These are phyloP conservation scores for Arthrobotrys megalospora DNA, from an alignment of 2,329 filamentous ascomycete species.

Conservation along the genomic window DNA sequence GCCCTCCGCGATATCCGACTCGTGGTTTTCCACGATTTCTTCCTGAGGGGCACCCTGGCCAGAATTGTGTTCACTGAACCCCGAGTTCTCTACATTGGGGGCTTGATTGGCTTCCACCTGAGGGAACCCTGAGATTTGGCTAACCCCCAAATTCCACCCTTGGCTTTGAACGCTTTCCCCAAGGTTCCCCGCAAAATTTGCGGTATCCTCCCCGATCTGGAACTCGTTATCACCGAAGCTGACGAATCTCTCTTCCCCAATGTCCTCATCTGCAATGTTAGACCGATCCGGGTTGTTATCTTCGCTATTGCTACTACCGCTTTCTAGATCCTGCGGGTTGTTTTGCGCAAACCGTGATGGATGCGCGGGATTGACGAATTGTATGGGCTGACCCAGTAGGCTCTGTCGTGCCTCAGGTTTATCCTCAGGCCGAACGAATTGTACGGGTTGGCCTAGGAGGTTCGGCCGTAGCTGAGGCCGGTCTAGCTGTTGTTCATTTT, in stretches of 20 bases:
- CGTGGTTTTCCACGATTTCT: neutral
- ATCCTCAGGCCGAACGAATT: neutral
- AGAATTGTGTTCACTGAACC: no score
- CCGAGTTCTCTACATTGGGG: no score
- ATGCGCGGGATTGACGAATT: neutral
- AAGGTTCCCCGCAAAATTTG: constrained; percentile 12
- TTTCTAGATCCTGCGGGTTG: neutral
- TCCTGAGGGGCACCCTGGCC: neutral
- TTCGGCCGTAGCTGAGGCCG: constrained; percentile 4
- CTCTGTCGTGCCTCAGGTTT: neutral
- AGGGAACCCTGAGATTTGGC: constrained; percentile 14
- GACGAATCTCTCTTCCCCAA: neutral
- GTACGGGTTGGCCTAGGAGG: neutral
- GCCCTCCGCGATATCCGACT: neutral
- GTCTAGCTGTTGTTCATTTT: neutral
- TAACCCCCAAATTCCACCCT: constrained; percentile 10
- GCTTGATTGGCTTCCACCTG: neutral
- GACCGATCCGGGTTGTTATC: neutral
- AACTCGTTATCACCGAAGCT: constrained; percentile 29
- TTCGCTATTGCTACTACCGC: neutral
- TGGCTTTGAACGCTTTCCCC: neutral
- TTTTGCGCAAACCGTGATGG: constrained; percentile 5
- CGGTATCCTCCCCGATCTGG: constrained; percentile 12
- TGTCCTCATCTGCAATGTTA: neutral
- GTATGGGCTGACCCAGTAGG: neutral